Evolutionary conservation across 306 rosid genomes (phyloP), one percentile per base, ranked within the genome.

Genomic region (Begonia masoniana): DNA sequence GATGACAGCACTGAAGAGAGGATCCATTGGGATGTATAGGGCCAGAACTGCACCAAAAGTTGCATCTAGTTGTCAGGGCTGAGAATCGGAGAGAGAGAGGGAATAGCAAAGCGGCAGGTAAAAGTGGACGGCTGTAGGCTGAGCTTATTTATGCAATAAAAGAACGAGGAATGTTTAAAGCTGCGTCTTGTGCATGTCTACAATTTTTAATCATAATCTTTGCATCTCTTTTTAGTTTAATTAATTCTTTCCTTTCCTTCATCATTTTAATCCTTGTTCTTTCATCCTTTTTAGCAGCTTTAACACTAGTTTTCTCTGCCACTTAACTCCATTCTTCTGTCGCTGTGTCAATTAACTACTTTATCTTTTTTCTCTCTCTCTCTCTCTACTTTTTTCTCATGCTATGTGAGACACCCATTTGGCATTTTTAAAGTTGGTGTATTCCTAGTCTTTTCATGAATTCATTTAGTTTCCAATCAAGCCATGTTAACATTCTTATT

Each of bases 11-110:
- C 12, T 31, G 21, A 23, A 47, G 52, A 23, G 4, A 4, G 21
- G 66, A 64, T 50, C 62, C 68, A 55, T 62, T 57, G 68, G 41
- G 74, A 64, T 52, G 50, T 52, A 64, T 57, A 67, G 73, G 79
- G 66, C 64, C 82, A 58, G 67, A 67, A 57, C 76, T 66, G 61
- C 82, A 75, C 86, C 56, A 72, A 76, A 74, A 68, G 81, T 68
- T 74, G 65, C 73, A 68, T 60, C 58, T 50, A 56, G 49, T 55
- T 61, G 73, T 68, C 62, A 48, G 43, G 24, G 41, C 48, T 45
- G 43, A 16, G 21, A 8, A 47, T 16, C 54, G 48, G 55, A 54
- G 56, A 21, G 47, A 17, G 42, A 31, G 58, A 61, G 61, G 53
- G 15, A 45, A 10, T 10, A 45, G 13, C 69, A 68, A 57, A 64